phyloP scores from a whole-genome alignment of 768 basidiomycete genomes.

The Boletus rex-veris region DNA sequence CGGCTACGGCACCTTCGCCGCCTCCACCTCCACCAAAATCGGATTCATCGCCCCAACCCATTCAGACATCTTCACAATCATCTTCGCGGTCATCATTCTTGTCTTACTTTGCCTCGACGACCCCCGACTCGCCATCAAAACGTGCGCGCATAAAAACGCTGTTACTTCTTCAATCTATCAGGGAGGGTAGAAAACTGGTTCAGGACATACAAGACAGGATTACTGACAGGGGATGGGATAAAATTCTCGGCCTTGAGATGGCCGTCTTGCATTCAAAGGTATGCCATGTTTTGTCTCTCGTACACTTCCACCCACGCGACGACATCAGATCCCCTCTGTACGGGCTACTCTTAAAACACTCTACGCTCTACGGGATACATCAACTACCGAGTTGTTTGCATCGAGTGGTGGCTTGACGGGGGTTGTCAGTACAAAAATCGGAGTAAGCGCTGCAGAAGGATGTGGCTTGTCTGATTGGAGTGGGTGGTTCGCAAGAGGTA shows the following conservation, averaged over 20 bases:
- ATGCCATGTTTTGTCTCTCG: neutral
- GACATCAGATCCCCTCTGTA: slow-evolving; percentile 6
- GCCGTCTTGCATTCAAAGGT: slow-evolving; percentile 83
- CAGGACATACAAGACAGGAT: slow-evolving; percentile 22
- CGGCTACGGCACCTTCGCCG: neutral
- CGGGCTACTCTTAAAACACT: slow-evolving; percentile 59
- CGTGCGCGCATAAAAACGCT: slow-evolving; percentile 67
- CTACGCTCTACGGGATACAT: slow-evolving; percentile 63
- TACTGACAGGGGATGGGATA: slow-evolving; percentile 32
- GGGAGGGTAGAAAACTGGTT: slow-evolving; percentile 14
- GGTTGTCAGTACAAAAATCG: slow-evolving; percentile 57
- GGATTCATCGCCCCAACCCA: neutral
- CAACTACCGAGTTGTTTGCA: slow-evolving; percentile 85
- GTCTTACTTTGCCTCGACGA: slow-evolving; percentile 77
- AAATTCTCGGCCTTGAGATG: slow-evolving; percentile 63
- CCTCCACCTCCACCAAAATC: slow-evolving; percentile 11
- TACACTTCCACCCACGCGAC: neutral
- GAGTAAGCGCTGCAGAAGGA: slow-evolving; percentile 53
- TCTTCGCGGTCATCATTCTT: slow-evolving; percentile 33
- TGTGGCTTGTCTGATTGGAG: slow-evolving; percentile 40
- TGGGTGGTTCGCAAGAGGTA: slow-evolving; percentile 41
- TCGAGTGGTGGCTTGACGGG: slow-evolving; percentile 61
- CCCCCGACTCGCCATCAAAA: slow-evolving; percentile 75
- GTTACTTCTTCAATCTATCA: slow-evolving; percentile 63
- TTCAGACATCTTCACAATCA: slow-evolving; percentile 1